phyloP scores from a whole-genome alignment of 345 rosid species.

The Syzygium oleosum region DNA sequence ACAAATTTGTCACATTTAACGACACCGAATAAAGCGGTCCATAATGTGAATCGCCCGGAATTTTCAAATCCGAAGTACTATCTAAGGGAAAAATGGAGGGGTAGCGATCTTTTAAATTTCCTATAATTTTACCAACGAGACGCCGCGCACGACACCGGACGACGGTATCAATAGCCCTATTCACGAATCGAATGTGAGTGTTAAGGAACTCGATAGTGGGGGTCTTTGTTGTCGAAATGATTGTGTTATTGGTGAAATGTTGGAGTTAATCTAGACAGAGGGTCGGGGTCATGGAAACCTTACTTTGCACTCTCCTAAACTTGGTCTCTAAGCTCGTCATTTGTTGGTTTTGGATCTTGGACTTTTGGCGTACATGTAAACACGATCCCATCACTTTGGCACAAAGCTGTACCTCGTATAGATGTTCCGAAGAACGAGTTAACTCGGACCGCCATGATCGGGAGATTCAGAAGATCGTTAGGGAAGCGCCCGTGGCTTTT shows the following conservation, averaged over 20 bases:
- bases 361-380: neutral
- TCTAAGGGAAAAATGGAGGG: neutral
- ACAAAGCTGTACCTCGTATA: neutral
- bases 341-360: neutral
- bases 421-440: neutral
- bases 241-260: constrained; percentile 9
- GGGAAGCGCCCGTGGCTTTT: neutral
- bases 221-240: neutral
- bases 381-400: neutral
- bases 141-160: too few species aligned
- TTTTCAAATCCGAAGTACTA: too few species aligned
- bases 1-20: neutral
- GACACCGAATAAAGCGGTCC: neutral
- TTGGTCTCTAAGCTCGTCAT: constrained; percentile 12
- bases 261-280: constrained; percentile 5
- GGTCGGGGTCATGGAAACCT: constrained; percentile 24
- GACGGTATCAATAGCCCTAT: rapidly evolving
- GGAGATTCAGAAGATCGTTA: neutral
- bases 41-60: neutral
- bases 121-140: neutral
- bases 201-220: neutral
- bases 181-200: neutral
- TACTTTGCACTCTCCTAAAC: constrained; percentile 15
- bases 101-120: neutral
- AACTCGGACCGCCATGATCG: neutral